Base-by-base conservation (phyloP, 208 protist genomes). In the Trypanosoma melophagium region DNA sequence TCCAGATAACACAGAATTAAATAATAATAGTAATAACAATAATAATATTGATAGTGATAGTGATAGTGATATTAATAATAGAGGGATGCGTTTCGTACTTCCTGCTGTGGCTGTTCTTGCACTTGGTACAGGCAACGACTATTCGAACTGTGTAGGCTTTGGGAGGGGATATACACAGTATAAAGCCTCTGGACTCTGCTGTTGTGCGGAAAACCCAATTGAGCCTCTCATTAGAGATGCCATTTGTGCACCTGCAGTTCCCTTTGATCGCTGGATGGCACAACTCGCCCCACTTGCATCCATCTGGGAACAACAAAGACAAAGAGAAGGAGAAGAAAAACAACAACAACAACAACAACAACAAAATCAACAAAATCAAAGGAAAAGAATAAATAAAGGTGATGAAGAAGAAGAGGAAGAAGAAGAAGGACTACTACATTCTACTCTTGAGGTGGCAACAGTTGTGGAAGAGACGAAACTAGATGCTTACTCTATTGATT, bases 41-140 rank as follows among this genome's bases (percentile, higher is more conserved):
- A 44, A 44, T 44, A 44, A 44, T 44, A 44, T 14, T 53, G 19
- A 12, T 9, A 40, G 44, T 24, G 12, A 19, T 24, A 45, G 7
- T 17, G 21, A 35, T 24, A 50, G 7, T 54, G 17, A 31, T 3
- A 38, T 24, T 7, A 25, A 35, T 41, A 19, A 1, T 35, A 19
- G 10, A 60, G 17, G 7, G 4, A 42, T 7, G 50, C 44, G 49
- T 31, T 64, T 61, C 50, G 1, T 72, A 14, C 55, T 91, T n/a
- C 89, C 90, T 10, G 90, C 90, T 21, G 55, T 95, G 9, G 86
- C 83, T 4, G 78, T 83, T 28, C 63, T 96, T 28, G 81, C 90
- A 13, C 75, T 93, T 22, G 90, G 90, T 16, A 96, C 90, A 0
- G 90, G 90, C 31, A 96, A 96, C 74, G 90, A 96, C 66, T 91